These are phyloP conservation scores for Onygenales sp. DNA, from an alignment of 2,329 filamentous ascomycete species.

Conservation along the genomic window DNA sequence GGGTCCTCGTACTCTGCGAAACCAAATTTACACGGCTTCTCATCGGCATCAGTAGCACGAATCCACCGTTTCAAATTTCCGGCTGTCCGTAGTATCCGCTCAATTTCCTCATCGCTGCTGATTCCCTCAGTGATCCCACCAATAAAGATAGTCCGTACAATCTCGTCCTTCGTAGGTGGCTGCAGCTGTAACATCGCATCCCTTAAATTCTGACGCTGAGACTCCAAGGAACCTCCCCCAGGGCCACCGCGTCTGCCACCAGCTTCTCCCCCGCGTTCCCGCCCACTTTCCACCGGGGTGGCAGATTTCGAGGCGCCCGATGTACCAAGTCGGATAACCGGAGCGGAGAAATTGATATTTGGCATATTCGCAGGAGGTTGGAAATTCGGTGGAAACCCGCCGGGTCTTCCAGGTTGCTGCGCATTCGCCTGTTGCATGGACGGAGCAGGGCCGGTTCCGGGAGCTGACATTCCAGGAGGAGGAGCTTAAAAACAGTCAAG, in stretches of 20 bases:
- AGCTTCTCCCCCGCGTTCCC: constrained; percentile 35
- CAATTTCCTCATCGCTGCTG: constrained; percentile 67
- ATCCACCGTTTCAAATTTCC: constrained; percentile 81
- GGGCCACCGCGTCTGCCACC: constrained; percentile 45
- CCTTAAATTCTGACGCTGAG: constrained; percentile 55
- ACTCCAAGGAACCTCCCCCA: constrained; percentile 54
- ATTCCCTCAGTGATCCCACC: constrained; percentile 73
- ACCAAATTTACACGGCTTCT: constrained; percentile 78
- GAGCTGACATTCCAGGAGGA: constrained; percentile 69
- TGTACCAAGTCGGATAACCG: constrained; percentile 87
- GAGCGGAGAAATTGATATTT: constrained; percentile 96
- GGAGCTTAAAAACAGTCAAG: constrained; percentile 42
- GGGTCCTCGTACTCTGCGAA: constrained; percentile 94
- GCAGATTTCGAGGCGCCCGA: constrained; percentile 54
- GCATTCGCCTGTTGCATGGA: constrained; percentile 67
- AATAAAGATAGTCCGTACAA: constrained; percentile 82
- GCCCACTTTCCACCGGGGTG: constrained; percentile 29
- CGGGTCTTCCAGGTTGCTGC: constrained; percentile 69
- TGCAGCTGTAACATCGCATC: constrained; percentile 63
- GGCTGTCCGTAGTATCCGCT: constrained; percentile 66
- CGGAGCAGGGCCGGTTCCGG: constrained; percentile 68
- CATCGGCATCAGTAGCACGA: constrained; percentile 63
- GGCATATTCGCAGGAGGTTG: constrained; percentile 86
- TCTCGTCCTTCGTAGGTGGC: constrained; percentile 81
- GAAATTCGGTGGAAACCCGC: constrained; percentile 71